phyloP scores from a whole-genome alignment of 2,329 filamentous ascomycete species.

The Cytospora schulzeri region DNA sequence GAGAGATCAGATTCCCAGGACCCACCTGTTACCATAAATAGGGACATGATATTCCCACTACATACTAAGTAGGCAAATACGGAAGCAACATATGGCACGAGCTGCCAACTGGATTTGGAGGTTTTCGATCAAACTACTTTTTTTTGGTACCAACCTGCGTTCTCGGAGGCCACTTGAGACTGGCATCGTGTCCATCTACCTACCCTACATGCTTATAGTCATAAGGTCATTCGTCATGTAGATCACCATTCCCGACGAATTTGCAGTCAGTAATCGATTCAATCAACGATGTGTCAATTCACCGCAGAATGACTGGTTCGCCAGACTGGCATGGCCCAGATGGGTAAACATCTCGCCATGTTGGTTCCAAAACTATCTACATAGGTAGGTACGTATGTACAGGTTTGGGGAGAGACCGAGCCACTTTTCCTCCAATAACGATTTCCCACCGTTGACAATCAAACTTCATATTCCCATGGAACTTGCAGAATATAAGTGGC shows the following conservation, averaged over 20 bases:
- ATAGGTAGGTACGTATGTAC: neutral
- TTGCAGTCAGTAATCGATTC: neutral
- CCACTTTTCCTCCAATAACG: neutral
- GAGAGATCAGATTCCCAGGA: neutral
- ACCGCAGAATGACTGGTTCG: neutral
- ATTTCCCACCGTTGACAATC: too few species aligned
- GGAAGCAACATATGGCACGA: neutral
- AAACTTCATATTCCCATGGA: too few species aligned
- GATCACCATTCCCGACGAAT: neutral
- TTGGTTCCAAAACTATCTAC: neutral
- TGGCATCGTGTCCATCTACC: neutral
- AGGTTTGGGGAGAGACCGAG: neutral
- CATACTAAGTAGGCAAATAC: neutral
- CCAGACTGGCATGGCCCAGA: neutral
- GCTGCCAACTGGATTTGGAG: neutral
- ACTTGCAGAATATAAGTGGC: too few species aligned
- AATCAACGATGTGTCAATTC: neutral
- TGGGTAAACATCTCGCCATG: neutral
- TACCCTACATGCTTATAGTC: neutral
- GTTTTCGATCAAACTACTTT: neutral
- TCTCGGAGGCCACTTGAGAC: neutral
- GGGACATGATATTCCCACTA: neutral
- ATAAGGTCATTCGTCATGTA: neutral
- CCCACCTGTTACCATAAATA: neutral
- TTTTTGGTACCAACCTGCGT: neutral